Evolutionary conservation across 768 basidiomycete species (phyloP).

Genomic region (Mycena albidolilacea): DNA sequence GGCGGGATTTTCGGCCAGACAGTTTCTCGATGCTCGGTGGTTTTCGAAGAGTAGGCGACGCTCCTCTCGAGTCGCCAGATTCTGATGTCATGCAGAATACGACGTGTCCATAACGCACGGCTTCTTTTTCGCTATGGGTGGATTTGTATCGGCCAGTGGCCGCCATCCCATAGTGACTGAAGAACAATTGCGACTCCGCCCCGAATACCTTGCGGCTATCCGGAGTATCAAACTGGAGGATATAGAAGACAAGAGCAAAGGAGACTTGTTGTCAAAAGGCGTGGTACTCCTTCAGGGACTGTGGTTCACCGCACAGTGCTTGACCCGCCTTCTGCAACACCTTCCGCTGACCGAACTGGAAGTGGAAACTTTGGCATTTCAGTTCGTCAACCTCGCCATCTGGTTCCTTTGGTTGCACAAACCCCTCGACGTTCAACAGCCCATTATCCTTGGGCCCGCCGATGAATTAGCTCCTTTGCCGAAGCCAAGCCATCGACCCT

Average conservation of each 20-base stretch:
- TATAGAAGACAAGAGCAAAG: conserved; percentile 50
- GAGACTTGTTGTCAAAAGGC: conserved; percentile 50
- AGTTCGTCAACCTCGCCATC: conserved; percentile 46
- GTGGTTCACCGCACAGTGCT: conserved; percentile 53
- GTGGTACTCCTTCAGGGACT: conserved; percentile 52
- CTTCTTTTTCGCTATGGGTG: conserved; percentile 14
- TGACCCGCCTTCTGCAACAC: conserved; percentile 41
- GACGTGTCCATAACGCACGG: neutral
- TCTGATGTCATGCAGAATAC: neutral
- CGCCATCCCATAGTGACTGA: conserved; percentile 22
- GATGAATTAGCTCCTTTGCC: neutral
- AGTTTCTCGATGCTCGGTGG: neutral
- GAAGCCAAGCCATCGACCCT: no score
- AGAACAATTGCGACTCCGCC: neutral
- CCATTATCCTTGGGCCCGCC: conserved; percentile 32
- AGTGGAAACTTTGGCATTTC: conserved; percentile 52
- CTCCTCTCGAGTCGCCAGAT: neutral
- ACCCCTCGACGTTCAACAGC: conserved; percentile 50
- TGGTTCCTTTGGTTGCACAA: conserved; percentile 58
- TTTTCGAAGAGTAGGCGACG: neutral
- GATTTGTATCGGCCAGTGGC: conserved; percentile 1
- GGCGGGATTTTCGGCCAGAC: neutral
- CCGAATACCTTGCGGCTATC: neutral
- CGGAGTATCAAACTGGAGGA: conserved; percentile 22
- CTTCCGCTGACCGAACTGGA: conserved; percentile 54